Evolutionary conservation across 2,329 filamentous ascomycete species (phyloP), one percentile per base, ranked within the genome.

Genomic region (Sclerotinia glacialis): DNA sequence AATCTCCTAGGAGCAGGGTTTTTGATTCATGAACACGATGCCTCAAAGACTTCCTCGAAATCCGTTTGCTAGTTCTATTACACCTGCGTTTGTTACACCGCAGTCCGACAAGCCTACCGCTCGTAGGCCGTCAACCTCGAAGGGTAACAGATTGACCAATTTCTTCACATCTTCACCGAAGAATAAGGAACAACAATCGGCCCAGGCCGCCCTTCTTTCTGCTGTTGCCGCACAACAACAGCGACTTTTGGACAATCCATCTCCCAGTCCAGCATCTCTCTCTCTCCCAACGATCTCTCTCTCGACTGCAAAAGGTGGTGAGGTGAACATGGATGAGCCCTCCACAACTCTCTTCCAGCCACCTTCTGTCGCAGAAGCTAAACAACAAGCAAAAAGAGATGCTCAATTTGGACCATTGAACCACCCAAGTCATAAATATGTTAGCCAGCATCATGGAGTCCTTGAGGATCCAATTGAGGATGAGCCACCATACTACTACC

Each of bases 401-500:
- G 90, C 94, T 46, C 93, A 98, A 76, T 99, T 98, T 75, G 95
- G 91, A 16, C 94, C 94, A 21, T 83, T 98, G 60, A 84, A 88
- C 71, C 89, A 92, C 71, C 85, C 88, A 61, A 89, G 85, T 74
- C 94, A 99, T 79, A 86, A 91, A 76, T 97, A 97, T 80, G 89
- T 91, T 70, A 97, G 93, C 83, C 87, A 90, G 78, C 93, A 96
- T 77, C 87, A 90, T 69, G 86, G 88, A 73, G 86, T 89, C 49
- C 89, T 98, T 67, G 87, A 88, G 55, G 86, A 92, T 47, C 93
- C 94, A 6, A 82, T 98, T 68, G 92, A 97, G 77, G 95, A 99
- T 76, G 94, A 97, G 78, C 94, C 95, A 52, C 92, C 94, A 23
- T 98, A 97, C 81, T 98, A 93, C 83, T 97, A 91, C 80, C 87